Base-by-base conservation (phyloP, 2,329 filamentous ascomycete species). In the Aureobasidium vineae region DNA sequence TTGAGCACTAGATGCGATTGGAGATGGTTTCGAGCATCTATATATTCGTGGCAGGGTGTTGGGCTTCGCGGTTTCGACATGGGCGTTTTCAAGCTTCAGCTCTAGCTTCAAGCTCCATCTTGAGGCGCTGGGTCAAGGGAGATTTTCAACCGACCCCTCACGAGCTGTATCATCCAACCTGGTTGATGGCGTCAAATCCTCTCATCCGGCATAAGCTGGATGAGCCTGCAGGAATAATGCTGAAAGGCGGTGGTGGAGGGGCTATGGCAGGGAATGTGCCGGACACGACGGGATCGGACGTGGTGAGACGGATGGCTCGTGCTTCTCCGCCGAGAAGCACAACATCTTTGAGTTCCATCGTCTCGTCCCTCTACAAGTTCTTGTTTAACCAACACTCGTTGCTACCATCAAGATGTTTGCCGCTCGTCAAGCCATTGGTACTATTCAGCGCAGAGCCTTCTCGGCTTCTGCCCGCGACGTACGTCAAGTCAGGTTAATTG, bases 351-450 rank as follows among this genome's bases (percentile, higher is more conserved):
- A 63, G 59, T 63, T 63, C 59, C 59, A 23, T 26, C 16, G 28
- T 19, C 57, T 36, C 57, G n/a, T 40, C 59, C 19, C 59, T 63
- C 45, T 28, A 63, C 43, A 36, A 31, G 26, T 45, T 52, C 38
- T 49, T 63, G 59, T 63, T 21, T 47, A 63, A 63, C 59, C 50
- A 63, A 54, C 33, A 19, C 49, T 64, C 61, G 38, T 43, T 64
- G 43, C 36, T 47, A 21, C 43, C n/a, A 40, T 73, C 79, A 88
- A 73, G 71, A 93, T 96, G 91, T 94, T 94, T 80, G 86, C 89
- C 72, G 80, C 81, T 73, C 80, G 82, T 74, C 79, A 82, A 73
- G 73, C 69, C 56, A 79, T 83, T 73, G 77, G 79, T 71, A 79
- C 80, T 72, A 77, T 77, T 72, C 81, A 82, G 80, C 77, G 82